Base-by-base conservation (phyloP, 2,329 filamentous ascomycete species). In the Penicillium digitatum region DNA sequence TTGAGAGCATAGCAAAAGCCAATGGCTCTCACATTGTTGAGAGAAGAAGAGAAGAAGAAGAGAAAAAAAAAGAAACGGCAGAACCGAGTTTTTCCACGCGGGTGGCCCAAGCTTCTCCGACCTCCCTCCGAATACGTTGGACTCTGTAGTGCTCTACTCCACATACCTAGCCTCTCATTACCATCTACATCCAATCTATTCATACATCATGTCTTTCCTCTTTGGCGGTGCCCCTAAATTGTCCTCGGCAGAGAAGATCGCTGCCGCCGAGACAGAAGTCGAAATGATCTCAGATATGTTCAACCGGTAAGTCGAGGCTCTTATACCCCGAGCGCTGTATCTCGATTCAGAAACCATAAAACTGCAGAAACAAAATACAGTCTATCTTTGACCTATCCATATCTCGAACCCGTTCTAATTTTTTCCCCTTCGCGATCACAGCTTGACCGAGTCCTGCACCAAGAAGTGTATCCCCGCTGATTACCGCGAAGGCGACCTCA, bases 221-320 rank as follows among this genome's bases (percentile, higher is more conserved):
- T 87, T 87, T 72, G 84, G 87, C 72, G 79, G 78, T 55, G 81
- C 85, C 64, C 89, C 90, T 60, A 90, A 96, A 79, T 88, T 92
- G 73, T 88, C 90, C 62, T 96, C 92, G 70, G 92, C 90, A 76
- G 89, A 97, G 82, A 99, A 97, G 84, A 94, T 99, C 75, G 89
- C 90, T 69, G 89, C 90, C 69, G 92, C 95, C 68, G 93, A 99
- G 81, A 88, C 90, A 65, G 95, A 99, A 81, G 90, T 97, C 77
- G 94, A 96, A 78, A 92, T 97, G 82, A 86, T 96, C 66, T 90
- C 91, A 60, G 92, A 96, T 76, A 96, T 97, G 87, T 95, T 96
- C 83, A 93, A 91, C 80, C 89, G 94, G 94, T 97, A 84, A 58
- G 76, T 48, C 14, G 39, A 42, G 27, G 50, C 43, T 29, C n/a